These are phyloP conservation scores for Bretschneidera sinensis DNA, from an alignment of 345 rosid species.

Conservation along the genomic window DNA sequence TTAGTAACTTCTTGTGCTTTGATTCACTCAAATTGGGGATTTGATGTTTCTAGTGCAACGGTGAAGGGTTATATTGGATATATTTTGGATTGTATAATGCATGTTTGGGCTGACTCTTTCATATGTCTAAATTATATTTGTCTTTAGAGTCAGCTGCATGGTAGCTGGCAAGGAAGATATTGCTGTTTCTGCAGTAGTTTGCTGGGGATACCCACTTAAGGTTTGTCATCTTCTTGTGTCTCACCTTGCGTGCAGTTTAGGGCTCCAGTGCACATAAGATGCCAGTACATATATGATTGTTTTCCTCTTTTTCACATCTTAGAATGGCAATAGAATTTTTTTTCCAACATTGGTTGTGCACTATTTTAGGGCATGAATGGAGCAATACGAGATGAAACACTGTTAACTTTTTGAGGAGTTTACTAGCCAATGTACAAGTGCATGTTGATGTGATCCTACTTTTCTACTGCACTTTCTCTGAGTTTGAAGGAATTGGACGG, in stretches of 20 bases:
- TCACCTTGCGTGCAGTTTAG: neutral
- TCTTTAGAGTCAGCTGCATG: constrained; percentile 79
- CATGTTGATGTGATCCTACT: too few relatives aligned
- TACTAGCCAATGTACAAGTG: too few relatives aligned
- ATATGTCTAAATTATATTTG: neutral
- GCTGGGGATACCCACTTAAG: constrained; percentile 92
- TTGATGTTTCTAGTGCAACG: too few relatives aligned
- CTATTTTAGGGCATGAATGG: constrained; percentile 53
- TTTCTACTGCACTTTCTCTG: too few relatives aligned
- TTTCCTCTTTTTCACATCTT: too few relatives aligned
- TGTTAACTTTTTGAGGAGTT: too few relatives aligned
- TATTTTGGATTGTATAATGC: neutral
- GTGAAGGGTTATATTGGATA: too few relatives aligned
- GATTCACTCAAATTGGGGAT: too few relatives aligned
- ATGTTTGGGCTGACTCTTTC: neutral
- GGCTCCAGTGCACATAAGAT: neutral
- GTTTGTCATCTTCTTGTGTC: constrained; percentile 21
- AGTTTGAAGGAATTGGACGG: too few relatives aligned
- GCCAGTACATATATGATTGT: neutral
- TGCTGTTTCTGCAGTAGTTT: constrained; percentile 52
- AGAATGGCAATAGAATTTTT: neutral
- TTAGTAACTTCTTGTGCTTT: too few relatives aligned
- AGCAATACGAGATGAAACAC: constrained; percentile 57
- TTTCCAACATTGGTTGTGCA: too few relatives aligned
- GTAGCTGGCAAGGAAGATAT: constrained; percentile 55